Percentiles rank a stretch among this genome's conserved stretches.
Conservation (phyloP, 768 basidiomycete genomes). For the Xerocomus spinulosus region DNA sequence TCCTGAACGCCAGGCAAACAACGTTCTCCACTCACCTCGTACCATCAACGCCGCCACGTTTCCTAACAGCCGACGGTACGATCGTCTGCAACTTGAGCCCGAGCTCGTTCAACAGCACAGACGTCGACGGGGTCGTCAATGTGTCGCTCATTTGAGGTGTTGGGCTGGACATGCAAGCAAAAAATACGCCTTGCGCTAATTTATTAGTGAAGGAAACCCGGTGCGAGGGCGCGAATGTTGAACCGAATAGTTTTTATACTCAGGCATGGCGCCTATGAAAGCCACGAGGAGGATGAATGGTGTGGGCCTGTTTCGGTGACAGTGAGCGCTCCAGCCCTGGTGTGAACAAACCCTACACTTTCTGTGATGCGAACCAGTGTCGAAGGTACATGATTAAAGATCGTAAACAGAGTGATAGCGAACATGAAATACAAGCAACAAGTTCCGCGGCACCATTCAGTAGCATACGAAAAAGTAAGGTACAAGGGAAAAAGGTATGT, state of each 20-base stretch:
- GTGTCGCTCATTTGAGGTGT: conserved; percentile 4
- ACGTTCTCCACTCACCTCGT: conserved; percentile 7
- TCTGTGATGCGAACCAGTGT: too few species aligned
- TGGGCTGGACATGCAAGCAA: neutral
- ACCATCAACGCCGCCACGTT: neutral
- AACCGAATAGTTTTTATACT: neutral
- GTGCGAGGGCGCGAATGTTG: neutral
- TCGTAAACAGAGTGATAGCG: neutral
- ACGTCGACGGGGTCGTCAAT: neutral
- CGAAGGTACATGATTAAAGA: neutral
- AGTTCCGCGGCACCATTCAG: neutral
- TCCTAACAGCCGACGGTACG: conserved; percentile 16
- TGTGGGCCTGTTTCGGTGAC: neutral
- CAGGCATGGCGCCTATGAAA: neutral
- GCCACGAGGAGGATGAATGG: conserved; percentile 5
- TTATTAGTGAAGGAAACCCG: too few species aligned
- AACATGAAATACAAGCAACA: neutral
- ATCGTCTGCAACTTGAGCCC: conserved; percentile 8
- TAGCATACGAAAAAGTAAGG: neutral
- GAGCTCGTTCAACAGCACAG: neutral
- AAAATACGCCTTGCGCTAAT: too few species aligned
- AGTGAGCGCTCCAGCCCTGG: neutral
- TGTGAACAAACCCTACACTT: too few species aligned
- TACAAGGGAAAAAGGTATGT: neutral
- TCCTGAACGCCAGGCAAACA: neutral